Conservation (phyloP, 345 rosid species). For the Stellera chamaejasme region DNA sequence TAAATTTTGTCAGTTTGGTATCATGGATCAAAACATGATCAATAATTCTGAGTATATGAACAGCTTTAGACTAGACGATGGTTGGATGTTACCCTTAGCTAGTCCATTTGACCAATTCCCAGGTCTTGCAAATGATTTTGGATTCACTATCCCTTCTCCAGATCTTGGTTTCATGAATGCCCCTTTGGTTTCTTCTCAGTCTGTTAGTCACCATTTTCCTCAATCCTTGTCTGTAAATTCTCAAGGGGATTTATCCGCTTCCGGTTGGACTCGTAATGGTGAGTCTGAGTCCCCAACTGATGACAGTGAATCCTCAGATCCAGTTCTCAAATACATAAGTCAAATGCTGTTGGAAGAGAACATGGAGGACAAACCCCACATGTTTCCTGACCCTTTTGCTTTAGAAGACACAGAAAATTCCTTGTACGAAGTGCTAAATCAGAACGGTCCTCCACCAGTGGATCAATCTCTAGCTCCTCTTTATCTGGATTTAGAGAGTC, state of each 20-base stretch:
- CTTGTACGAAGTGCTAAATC: constrained; percentile 55
- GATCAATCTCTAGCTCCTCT: constrained; percentile 10
- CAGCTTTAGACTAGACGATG: constrained; percentile 22
- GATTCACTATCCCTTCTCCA: constrained; percentile 25
- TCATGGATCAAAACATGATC: constrained; percentile 14
- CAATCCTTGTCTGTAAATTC: constrained; percentile 14
- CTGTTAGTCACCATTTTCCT: constrained; percentile 18
- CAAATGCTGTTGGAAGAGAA: constrained; percentile 83
- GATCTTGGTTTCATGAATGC: constrained; percentile 19
- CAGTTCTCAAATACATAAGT: constrained; percentile 51
- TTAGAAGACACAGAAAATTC: constrained; percentile 72
- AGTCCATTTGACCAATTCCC: constrained; percentile 18
- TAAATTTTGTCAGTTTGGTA: no score
- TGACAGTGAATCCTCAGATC: constrained; percentile 44
- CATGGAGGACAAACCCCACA: constrained; percentile 46
- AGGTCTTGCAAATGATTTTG: constrained; percentile 26
- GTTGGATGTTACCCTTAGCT: constrained; percentile 11
- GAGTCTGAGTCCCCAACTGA: constrained; percentile 36
- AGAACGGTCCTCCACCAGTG: constrained; percentile 40
- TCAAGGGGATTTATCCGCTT: constrained; percentile 28
- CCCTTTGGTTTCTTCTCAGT: constrained; percentile 14
- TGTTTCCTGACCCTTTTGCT: constrained; percentile 57
- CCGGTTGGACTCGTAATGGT: constrained; percentile 22
- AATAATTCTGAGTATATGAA: constrained; percentile 15
- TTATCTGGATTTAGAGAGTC: constrained; percentile 24